Base-by-base conservation (phyloP, 176 grass and related monocot genomes). In the Themeda triandra region DNA sequence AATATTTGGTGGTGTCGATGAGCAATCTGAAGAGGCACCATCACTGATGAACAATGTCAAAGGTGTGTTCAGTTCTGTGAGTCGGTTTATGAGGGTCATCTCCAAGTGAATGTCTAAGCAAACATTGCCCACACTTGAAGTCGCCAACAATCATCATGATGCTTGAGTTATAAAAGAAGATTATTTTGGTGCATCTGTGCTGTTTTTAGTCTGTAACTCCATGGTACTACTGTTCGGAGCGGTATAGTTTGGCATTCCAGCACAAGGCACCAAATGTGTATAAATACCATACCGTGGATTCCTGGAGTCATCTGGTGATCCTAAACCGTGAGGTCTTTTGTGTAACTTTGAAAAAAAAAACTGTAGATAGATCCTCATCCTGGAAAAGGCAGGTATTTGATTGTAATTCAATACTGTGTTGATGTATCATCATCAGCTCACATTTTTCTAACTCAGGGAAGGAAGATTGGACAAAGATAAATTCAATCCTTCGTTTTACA, bases 31-130 rank as follows among this genome's bases (percentile, higher is more conserved):
- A 42, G 82, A 86, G 54, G 58, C 81, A 8, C 88, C 90, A 86
- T 99, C 93, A 6, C 63, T 94, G 69, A 74, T 94, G 69, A 89
- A 54, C 82, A 93, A 96, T 87, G 96, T 94, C 4, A 84, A 89
- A 86, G 89, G 90, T 14, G 79, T 92, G 11, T 94, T 99, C 32
- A 91, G 41, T 79, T 99, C 93, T 1, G 39, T 99, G 32, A 91
- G 89, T 70, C 82, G 81, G 49, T 96, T 99, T 83, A 94, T 99
- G 89, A 94, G 88, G 59, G 87, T 87, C 23, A 92, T 96, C 36
- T 94, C 96, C 59, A 94, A 90, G 81, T 94, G 79, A 97, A 78
- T 73, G 28, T 66, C 2, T 2, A 19, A 80, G 58, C 32, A 36
- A n/a, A 53, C 4, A 45, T 24, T 78, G 49, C 67, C 56, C 71